Conservation (phyloP, 176 grass and related monocot genomes). For the Calamus simplicifolius region DNA sequence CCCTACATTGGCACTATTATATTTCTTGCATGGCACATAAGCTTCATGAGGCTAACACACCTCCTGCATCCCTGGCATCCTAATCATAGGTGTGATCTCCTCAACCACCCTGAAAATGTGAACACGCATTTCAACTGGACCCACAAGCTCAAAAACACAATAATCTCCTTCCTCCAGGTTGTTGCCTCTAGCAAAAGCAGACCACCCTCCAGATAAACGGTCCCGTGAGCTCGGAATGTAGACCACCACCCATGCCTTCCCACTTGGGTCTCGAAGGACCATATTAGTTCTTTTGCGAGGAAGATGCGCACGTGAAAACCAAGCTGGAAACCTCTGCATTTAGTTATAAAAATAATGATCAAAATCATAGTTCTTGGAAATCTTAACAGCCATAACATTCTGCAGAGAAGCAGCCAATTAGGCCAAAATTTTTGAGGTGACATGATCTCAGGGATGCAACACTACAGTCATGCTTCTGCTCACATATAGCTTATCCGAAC, state of each 20-base stretch:
- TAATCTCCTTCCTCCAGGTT: slow-evolving; percentile 13
- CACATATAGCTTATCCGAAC: no score
- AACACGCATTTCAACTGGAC: slow-evolving; percentile 3
- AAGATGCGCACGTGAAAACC: slow-evolving; percentile 9
- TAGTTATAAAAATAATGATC: no score
- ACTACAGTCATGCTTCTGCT: no score
- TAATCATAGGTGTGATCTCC: neutral
- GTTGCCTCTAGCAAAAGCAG: slow-evolving; percentile 4
- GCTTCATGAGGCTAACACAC: no score
- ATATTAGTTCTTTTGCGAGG: neutral
- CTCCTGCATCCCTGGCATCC: no score
- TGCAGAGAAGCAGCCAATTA: neutral
- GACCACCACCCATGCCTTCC: slow-evolving; percentile 1
- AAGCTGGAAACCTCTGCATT: slow-evolving; percentile 9
- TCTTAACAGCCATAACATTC: no score
- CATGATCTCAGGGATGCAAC: no score
- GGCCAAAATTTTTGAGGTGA: no score
- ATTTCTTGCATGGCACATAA: no score
- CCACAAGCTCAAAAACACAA: slow-evolving; percentile 11
- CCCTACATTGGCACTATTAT: no score
- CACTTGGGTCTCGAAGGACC: slow-evolving; percentile 5
- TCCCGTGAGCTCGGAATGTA: slow-evolving; percentile 1
- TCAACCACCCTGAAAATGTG: neutral
- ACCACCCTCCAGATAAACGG: slow-evolving; percentile 12
- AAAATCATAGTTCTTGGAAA: no score